These are phyloP conservation scores for Kluyveromyces starmeri DNA, from an alignment of 805 yeast genomes.

Conservation along the genomic window DNA sequence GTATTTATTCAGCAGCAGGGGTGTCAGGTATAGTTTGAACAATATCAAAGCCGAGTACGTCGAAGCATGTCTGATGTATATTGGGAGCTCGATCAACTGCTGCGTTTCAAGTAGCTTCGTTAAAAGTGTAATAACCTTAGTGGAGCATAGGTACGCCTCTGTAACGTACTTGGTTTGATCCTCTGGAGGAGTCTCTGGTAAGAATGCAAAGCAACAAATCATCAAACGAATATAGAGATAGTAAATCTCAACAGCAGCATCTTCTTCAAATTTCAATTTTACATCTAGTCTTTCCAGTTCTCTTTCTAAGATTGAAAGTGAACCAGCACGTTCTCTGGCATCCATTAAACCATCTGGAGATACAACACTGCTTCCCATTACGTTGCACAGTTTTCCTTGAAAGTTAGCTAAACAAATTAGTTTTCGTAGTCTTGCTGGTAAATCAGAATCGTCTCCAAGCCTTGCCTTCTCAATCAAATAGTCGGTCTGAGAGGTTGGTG, in stretches of 20 bases:
- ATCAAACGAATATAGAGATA: slow-evolving; percentile 69
- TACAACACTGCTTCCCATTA: slow-evolving; percentile 79
- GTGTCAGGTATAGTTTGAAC: slow-evolving; percentile 74
- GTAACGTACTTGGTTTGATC: slow-evolving; percentile 82
- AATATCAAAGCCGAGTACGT: slow-evolving; percentile 70
- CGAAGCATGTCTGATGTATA: slow-evolving; percentile 78
- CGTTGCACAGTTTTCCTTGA: slow-evolving; percentile 73
- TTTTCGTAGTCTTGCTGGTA: slow-evolving; percentile 66
- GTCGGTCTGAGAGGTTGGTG: slow-evolving; percentile 79
- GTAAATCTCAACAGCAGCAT: slow-evolving; percentile 64
- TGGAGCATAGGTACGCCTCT: slow-evolving; percentile 70
- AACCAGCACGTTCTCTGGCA: slow-evolving; percentile 72
- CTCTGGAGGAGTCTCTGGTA: slow-evolving; percentile 82
- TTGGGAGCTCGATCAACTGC: slow-evolving; percentile 75
- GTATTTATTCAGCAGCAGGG: slow-evolving; percentile 54
- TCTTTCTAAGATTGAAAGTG: slow-evolving; percentile 65
- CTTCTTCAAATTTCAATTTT: slow-evolving; percentile 55
- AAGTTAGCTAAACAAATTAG: slow-evolving; percentile 67
- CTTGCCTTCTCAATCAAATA: slow-evolving; percentile 73
- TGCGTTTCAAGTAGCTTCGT: slow-evolving; percentile 60
- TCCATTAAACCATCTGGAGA: slow-evolving; percentile 86
- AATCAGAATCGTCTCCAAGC: slow-evolving; percentile 38
- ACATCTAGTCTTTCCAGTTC: slow-evolving; percentile 68
- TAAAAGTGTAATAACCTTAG: slow-evolving; percentile 69
- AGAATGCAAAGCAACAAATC: slow-evolving; percentile 81